Evolutionary conservation across 495 filamentous ascomycete genomes (phyloP), one percentile per base, ranked within the genome.

Genomic region (Penicillium arizonense): DNA sequence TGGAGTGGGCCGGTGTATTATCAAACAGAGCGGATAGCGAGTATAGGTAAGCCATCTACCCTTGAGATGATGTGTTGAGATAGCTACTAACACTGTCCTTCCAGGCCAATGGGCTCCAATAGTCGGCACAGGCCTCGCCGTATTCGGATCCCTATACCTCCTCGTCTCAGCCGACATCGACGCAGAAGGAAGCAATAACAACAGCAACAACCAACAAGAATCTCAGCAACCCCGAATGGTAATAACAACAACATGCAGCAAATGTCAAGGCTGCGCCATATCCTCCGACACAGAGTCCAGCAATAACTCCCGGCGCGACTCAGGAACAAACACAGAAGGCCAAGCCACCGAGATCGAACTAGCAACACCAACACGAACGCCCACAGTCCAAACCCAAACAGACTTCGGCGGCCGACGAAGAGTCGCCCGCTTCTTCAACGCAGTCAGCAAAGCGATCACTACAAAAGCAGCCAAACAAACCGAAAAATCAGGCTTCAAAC

Each of bases 81-180:
- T 42, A 13, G 35, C n/a, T 21, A 41, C 23, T 18, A 3, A 7
- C 21, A 18, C 8, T 11, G 39, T 9, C 11, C 50, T 46, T 8
- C 45, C 55, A 74, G 71, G 75, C 14, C 78, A 84, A 66, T 85
- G 82, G 82, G 74, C 75, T 9, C 79, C 79, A 0, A 71, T 84
- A 36, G 76, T 74, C 38, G 81, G 77, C 40, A 78, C 80, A 4
- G 74, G 55, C 1, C 65, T 86, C 5, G 80, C 78, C n/a, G 71
- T 70, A 0, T 36, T 79, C 12, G 81, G 82, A 12, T 84, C 82
- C 11, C 56, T 82, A 0, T 82, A 81, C 52, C 49, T 83, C 45
- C 51, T 78, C 5, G 51, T 80, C 3, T 72, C 74, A 12, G 58
- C 67, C 32, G 64, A 70, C 8, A 62, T 68, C 37, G 53, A 64